Percentiles rank a stretch among this genome's conserved stretches.
Evolutionary conservation across 2,329 filamentous ascomycete genomes (phyloP).

Genomic region (Penicillium thymicola): DNA sequence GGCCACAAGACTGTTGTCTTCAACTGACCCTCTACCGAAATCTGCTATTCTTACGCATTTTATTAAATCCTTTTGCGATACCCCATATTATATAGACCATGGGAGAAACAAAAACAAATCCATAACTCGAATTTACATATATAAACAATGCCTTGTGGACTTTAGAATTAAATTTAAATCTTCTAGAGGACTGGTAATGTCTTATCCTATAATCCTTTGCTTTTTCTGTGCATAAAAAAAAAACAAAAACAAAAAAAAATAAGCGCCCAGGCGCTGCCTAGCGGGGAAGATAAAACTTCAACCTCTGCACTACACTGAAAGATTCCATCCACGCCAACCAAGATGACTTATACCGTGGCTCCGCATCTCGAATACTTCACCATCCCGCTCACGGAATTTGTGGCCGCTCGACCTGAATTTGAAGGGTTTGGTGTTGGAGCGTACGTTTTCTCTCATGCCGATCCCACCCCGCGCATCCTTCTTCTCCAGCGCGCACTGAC

Average conservation of each 20-base stretch:
- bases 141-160: neutral
- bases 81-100: neutral
- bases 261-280: neutral
- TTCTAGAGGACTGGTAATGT: no score
- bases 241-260: no score
- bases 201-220: no score
- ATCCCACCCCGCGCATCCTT: constrained; percentile 32
- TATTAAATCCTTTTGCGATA: neutral
- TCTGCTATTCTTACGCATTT: neutral
- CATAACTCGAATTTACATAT: neutral
- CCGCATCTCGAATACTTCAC: constrained; percentile 32
- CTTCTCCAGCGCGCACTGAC: constrained; percentile 44
- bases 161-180: no score
- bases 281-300: neutral
- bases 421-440: constrained; percentile 29
- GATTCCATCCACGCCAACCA: neutral
- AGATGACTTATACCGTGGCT: constrained; percentile 25
- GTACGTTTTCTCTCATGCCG: constrained; percentile 27
- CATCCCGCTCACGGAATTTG: constrained; percentile 26
- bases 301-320: neutral
- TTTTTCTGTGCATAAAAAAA: no score
- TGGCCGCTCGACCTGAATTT: constrained; percentile 27
- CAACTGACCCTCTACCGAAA: constrained; percentile 38
- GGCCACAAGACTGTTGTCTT: constrained; percentile 79
- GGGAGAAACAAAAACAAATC: neutral